Evolutionary conservation across 176 grass and related monocot species (phyloP), one percentile per base, ranked within the genome.

Genomic region (Zea luxurians): DNA sequence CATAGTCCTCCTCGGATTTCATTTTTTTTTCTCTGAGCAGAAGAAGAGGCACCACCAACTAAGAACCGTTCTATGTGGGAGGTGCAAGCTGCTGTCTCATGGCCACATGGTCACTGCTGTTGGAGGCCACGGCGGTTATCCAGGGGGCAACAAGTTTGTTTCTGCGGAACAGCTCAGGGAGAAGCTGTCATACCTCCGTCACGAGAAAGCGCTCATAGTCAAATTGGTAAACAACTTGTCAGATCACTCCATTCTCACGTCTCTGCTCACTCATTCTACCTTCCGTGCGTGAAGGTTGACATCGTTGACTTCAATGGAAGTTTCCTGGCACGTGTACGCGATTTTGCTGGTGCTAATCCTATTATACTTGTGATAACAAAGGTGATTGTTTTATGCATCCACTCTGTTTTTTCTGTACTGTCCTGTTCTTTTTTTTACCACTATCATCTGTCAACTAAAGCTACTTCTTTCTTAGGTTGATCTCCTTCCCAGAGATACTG

Each of bases 241-340:
- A 57, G 17, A 11, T 61, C 10, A 10, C 13, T 35, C 16, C 2
- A 0, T 65, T 66, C 18, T 48, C 67, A 10, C 27, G 16, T 13
- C 18, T 6, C 4, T 41, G 27, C 2, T 7, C 45, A 2, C 17
- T 77, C 11, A 65, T 77, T 64, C 37, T 21, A 13, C 1, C n/a
- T 17, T 2, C 8, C 2, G 8, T 17, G 27, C 27, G 2, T 91
- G 66, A 75, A 97, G 94, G 91, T 97, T 43, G 95, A 98, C 81
- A 94, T 98, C 61, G 87, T 98, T 49, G 95, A 98, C 92, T 98
- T 98, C 85, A 94, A 90, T 55, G 95, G 91, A 8, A 98, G 91
- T 50, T 98, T 98, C 83, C 84, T 98, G 55, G 66, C 87, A 44
- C 91, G 85, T 47, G 64, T 94, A 75, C 91, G 95, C 7, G 91